Conservation (phyloP, 371 early-diverging fungal genomes). For the Mucor plumbeus region DNA sequence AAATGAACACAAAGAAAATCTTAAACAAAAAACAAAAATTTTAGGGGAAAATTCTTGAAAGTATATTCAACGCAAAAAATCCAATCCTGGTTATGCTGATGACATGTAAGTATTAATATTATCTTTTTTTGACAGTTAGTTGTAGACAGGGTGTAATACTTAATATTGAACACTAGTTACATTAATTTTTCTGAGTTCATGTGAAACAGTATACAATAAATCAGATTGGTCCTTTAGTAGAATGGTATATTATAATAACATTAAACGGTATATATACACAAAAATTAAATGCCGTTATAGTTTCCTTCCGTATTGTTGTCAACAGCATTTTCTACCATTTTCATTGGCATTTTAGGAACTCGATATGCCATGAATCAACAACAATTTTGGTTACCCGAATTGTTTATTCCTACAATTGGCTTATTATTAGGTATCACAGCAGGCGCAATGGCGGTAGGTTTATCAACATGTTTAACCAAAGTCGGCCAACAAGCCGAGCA, state of each 20-base stretch:
- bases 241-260: slow-evolving; percentile 49
- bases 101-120: slow-evolving; percentile 50
- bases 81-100: slow-evolving; percentile 61
- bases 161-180: slow-evolving; percentile 33
- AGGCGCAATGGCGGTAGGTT: slow-evolving; percentile 83
- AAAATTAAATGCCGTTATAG: slow-evolving; percentile 19
- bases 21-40: neutral
- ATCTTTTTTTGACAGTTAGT: neutral
- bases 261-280: neutral
- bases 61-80: slow-evolving; percentile 65
- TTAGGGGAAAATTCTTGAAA: slow-evolving; percentile 66
- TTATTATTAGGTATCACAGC: slow-evolving; percentile 87
- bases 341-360: slow-evolving; percentile 67
- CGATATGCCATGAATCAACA: slow-evolving; percentile 75
- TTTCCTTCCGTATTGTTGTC: slow-evolving; percentile 57
- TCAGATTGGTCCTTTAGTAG: slow-evolving; percentile 56
- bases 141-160: neutral
- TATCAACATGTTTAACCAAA: slow-evolving; percentile 61
- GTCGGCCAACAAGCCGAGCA: slow-evolving; percentile 70
- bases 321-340: slow-evolving; percentile 52
- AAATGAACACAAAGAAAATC: neutral
- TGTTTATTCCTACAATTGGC: slow-evolving; percentile 89
- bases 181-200: slow-evolving; percentile 55
- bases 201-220: slow-evolving; percentile 67
- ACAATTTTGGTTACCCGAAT: slow-evolving; percentile 76